These are phyloP conservation scores for Tolypocladium cylindrosporum DNA, from an alignment of 2,329 filamentous ascomycete genomes.

Conservation along the genomic window DNA sequence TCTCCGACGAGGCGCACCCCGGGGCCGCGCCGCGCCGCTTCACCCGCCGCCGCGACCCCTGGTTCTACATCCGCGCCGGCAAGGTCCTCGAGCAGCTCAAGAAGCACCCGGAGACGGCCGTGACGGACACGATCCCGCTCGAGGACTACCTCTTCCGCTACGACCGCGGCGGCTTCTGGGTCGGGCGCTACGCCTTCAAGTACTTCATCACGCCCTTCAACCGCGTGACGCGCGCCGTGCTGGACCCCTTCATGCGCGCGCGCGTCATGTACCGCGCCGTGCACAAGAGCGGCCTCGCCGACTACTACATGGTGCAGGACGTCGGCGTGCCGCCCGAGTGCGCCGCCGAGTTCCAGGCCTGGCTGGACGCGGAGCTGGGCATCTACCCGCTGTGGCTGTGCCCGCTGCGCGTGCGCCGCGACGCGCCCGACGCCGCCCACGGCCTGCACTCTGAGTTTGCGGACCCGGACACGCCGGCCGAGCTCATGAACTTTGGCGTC, in stretches of 20 bases:
- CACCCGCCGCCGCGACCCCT: slow-evolving; percentile 51
- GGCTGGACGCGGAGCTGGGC: slow-evolving; percentile 32
- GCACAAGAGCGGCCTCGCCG: slow-evolving; percentile 49
- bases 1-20: slow-evolving; percentile 36
- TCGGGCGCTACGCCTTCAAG: slow-evolving; percentile 48
- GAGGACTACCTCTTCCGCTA: slow-evolving; percentile 62
- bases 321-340: slow-evolving; percentile 39
- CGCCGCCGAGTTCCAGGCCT: slow-evolving; percentile 34
- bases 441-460: slow-evolving; percentile 38
- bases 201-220: slow-evolving; percentile 61
- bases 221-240: slow-evolving; percentile 46
- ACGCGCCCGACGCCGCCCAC: slow-evolving; percentile 28
- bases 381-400: slow-evolving; percentile 50
- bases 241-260: slow-evolving; percentile 54
- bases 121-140: slow-evolving; percentile 47
- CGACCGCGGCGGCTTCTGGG: slow-evolving; percentile 62
- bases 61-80: slow-evolving; percentile 64
- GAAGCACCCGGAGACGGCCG: slow-evolving; percentile 6
- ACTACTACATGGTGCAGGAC: slow-evolving; percentile 56
- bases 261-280: slow-evolving; percentile 56
- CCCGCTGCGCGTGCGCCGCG: slow-evolving; percentile 35
- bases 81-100: slow-evolving; percentile 21
- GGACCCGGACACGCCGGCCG: slow-evolving; percentile 20
- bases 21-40: slow-evolving; percentile 33
- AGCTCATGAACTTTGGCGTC: slow-evolving; percentile 52